A percentile compares a stretch with the other conserved stretches of the same genome.
Evolutionary conservation across 1,284 basidiomycete species (phyloP).

Genomic region (Heliocybe sulcata): DNA sequence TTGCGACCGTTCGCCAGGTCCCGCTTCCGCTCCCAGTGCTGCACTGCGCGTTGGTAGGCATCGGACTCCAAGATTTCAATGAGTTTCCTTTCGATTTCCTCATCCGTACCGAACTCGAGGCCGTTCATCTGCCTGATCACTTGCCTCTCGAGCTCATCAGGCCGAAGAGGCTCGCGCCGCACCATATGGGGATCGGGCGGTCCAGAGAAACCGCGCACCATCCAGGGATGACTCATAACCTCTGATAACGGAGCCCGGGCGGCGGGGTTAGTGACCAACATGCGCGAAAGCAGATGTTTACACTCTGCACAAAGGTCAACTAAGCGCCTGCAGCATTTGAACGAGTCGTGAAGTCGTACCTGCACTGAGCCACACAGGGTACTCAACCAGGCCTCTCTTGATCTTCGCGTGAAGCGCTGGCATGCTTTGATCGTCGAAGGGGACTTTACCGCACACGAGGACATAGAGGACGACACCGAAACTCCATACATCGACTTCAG

Average conservation of each 20-base stretch:
- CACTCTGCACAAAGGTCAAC: slow-evolving; percentile 56
- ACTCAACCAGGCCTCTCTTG: slow-evolving; percentile 95
- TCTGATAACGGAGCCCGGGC: slow-evolving; percentile 81
- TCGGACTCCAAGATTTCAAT: slow-evolving; percentile 75
- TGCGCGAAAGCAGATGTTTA: slow-evolving; percentile 88
- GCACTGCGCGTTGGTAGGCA: slow-evolving; percentile 65
- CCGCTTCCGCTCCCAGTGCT: slow-evolving; percentile 73
- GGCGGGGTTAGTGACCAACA: slow-evolving; percentile 93
- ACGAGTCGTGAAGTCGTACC: slow-evolving; percentile 35
- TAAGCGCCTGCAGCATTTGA: slow-evolving; percentile 6
- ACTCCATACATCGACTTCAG: slow-evolving; percentile 98
- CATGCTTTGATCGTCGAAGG: slow-evolving; percentile 99
- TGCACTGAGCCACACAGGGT: slow-evolving; percentile 93
- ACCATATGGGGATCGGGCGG: slow-evolving; percentile 84
- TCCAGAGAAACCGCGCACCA: slow-evolving; percentile 81
- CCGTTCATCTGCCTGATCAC: slow-evolving; percentile 93
- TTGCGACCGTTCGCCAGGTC: slow-evolving; percentile 28
- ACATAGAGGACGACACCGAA: slow-evolving; percentile 98
- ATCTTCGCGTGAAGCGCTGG: slow-evolving; percentile 98
- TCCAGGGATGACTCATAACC: slow-evolving; percentile 93
- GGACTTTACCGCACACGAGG: slow-evolving; percentile 96
- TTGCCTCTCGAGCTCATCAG: slow-evolving; percentile 73
- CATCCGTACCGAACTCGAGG: slow-evolving; percentile 91
- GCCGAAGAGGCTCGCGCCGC: slow-evolving; percentile 82
- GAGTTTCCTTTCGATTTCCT: slow-evolving; percentile 78